Base-by-base conservation (phyloP, 768 basidiomycete genomes). In the Obba rivulosa region DNA sequence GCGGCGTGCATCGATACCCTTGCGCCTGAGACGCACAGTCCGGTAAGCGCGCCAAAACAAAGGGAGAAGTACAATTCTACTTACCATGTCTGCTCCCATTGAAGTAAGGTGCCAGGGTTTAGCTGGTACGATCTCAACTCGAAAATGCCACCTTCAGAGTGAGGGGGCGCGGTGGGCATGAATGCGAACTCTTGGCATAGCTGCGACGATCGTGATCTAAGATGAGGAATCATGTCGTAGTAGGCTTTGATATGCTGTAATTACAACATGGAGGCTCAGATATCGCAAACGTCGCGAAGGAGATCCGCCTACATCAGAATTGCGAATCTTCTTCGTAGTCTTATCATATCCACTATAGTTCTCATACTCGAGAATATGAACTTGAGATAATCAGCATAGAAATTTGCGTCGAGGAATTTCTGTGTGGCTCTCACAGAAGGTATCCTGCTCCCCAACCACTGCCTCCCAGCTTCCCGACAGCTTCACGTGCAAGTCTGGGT, bases 401-500 rank as follows among this genome's bases (percentile, higher is more conserved):
- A 24, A 8, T 17, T 10, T 31, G 17, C 31, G 34, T n/a, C 48
- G n/a, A 9, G 28, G 11, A 36, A n/a, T 28, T 11, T 4, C 16
- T 4, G 23, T 21, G 31, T n/a, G 43, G 25, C n/a, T 56, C 74
- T 51, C 42, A 81, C 81, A 73, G 63, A 92, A 95, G 2, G 80
- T 83, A 59, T 97, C 96, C 51, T 93, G 86, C 50, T 91, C 83
- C 36, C 96, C 96, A 24, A 98, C 79, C 17, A 89, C 58, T 1
- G 86, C 83, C 68, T 98, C 94, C 90, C 92, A 99, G 57, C 84
- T 89, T 18, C 95, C 96, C 1, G 87, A 91, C 50, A 98, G 74
- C 65, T 95, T 93, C 48, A 95, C 85, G 45, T 85, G 77, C 43
- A 93, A 65, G 36, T 79, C 74, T 21, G 80, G 65, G 57, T 91